phyloP scores from a whole-genome alignment of 768 basidiomycete species.

The Boletus sp. region DNA sequence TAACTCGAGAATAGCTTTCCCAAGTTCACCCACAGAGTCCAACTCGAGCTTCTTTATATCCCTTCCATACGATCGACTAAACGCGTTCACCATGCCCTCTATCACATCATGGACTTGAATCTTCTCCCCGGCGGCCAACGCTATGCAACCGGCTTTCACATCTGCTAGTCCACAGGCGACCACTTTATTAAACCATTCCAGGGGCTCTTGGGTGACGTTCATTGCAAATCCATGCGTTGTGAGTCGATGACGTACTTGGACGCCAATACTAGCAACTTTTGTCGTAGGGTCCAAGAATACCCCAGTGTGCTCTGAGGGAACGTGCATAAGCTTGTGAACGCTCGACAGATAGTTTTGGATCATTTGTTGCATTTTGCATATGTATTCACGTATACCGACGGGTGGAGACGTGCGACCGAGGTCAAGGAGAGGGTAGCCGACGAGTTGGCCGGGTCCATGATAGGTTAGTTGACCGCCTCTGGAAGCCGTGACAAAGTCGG shows the following conservation, averaged over 20 bases:
- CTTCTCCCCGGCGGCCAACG: constrained; percentile 37
- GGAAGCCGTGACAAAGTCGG: constrained; percentile 78
- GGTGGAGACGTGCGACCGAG: constrained; percentile 74
- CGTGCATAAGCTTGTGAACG: constrained; percentile 53
- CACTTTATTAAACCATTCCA: constrained; percentile 81
- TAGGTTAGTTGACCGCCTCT: constrained; percentile 95
- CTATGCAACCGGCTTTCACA: constrained; percentile 74
- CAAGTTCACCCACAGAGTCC: constrained; percentile 44
- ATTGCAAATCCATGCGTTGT: constrained; percentile 94
- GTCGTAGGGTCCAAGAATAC: constrained; percentile 78
- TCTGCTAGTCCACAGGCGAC: constrained; percentile 89
- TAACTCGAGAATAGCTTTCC: constrained; percentile 42
- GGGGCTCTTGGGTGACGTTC: constrained; percentile 81
- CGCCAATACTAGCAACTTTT: constrained; percentile 94
- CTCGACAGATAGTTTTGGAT: constrained; percentile 61
- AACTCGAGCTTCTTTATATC: constrained; percentile 45
- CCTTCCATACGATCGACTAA: constrained; percentile 48
- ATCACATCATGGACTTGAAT: constrained; percentile 51
- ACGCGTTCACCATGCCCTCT: constrained; percentile 44
- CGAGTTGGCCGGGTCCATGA: constrained; percentile 96
- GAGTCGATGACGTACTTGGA: constrained; percentile 91
- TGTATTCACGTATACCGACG: constrained; percentile 73
- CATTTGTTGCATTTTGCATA: constrained; percentile 74
- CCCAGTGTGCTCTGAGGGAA: constrained; percentile 80
- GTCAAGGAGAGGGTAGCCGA: constrained; percentile 93